phyloP scores from a whole-genome alignment of 2,329 filamentous ascomycete genomes.

The Diaporthe sp. region DNA sequence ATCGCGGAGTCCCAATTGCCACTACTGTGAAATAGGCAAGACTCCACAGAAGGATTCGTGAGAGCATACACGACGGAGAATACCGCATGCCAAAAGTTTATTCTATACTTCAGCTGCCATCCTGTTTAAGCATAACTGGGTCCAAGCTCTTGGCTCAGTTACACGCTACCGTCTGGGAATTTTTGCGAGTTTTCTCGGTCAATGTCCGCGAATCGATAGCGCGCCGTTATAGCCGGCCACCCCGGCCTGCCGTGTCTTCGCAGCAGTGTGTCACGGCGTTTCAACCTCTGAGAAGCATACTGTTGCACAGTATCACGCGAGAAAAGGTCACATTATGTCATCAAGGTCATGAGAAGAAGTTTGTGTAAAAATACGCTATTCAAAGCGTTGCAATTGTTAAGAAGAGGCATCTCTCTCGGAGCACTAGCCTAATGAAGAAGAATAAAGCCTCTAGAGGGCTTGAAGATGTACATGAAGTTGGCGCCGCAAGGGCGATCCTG shows the following conservation, averaged over 20 bases:
- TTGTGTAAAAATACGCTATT: neutral
- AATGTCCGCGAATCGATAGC: neutral
- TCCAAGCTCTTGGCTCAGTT: neutral
- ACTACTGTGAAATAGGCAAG: neutral
- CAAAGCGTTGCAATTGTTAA: constrained; percentile 11
- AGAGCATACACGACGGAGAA: neutral
- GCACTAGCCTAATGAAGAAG: constrained; percentile 5
- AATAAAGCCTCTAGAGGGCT: constrained; percentile 1
- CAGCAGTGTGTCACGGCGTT: neutral
- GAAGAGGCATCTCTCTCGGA: constrained; percentile 27
- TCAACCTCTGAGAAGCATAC: neutral
- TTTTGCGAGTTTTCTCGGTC: neutral
- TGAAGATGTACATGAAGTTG: constrained; percentile 1
- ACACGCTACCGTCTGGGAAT: constrained; percentile 1
- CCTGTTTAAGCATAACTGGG: neutral
- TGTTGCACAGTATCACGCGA: neutral
- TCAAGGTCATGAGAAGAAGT: too few relatives aligned
- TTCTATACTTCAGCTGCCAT: neutral
- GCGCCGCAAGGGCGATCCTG: neutral
- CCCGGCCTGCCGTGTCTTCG: too few relatives aligned
- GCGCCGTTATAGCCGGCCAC: neutral
- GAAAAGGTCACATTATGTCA: neutral
- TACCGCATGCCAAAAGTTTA: neutral
- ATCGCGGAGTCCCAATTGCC: neutral
- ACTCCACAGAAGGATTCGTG: neutral